Conservation (phyloP, 208 protist species). For the Eutreptiella sp. region DNA sequence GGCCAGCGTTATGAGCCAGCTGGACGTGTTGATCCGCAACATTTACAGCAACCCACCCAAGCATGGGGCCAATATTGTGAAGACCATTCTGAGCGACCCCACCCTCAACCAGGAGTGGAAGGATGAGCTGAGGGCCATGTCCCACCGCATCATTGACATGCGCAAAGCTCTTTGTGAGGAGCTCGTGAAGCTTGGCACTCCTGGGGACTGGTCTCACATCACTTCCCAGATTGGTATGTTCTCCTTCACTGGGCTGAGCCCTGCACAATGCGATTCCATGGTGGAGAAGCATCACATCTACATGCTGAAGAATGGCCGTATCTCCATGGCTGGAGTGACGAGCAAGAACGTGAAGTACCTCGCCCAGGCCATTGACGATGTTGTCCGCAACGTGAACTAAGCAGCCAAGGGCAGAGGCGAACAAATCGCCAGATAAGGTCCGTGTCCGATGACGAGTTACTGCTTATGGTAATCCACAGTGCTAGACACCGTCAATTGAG, state of each 20-base stretch:
- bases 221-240: constrained; percentile 97
- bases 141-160: constrained; percentile 68
- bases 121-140: constrained; percentile 75
- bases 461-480: too few relatives aligned
- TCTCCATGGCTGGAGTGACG: constrained; percentile 72
- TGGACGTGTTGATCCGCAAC: constrained; percentile 74
- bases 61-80: constrained; percentile 88
- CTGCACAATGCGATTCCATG: constrained; percentile 59
- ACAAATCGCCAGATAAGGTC: too few relatives aligned
- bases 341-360: constrained; percentile 54
- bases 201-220: constrained; percentile 88
- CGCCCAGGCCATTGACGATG: constrained; percentile 51
- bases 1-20: constrained; percentile 57
- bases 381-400: not conserved
- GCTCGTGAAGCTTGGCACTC: constrained; percentile 60
- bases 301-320: constrained; percentile 63
- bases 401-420: not conserved
- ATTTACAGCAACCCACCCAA: constrained; percentile 91
- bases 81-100: constrained; percentile 69
- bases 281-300: constrained; percentile 65
- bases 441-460: too few relatives aligned
- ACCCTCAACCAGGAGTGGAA: constrained; percentile 77
- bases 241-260: constrained; percentile 88
- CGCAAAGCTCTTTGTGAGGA: constrained; percentile 58
- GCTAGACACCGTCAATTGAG: too few relatives aligned